Conservation (phyloP, 2,329 filamentous ascomycete species). For the Fusarium sp. region DNA sequence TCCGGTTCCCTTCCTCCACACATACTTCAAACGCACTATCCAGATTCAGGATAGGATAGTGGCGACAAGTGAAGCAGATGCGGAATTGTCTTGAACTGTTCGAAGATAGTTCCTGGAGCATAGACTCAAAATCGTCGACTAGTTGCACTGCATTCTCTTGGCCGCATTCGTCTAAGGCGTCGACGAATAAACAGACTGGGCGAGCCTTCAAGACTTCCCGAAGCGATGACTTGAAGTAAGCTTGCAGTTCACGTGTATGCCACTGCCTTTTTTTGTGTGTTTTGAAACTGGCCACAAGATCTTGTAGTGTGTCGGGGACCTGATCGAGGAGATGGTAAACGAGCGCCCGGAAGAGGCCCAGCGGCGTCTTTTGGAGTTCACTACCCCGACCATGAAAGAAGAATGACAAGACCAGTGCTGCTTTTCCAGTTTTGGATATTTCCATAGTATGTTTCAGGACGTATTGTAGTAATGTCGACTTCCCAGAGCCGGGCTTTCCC, state of each 20-base stretch:
- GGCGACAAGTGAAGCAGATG: constrained; percentile 54
- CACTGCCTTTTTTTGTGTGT: constrained; percentile 39
- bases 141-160: constrained; percentile 42
- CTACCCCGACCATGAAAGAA: constrained; percentile 51
- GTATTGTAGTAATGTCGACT: constrained; percentile 57
- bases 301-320: too few relatives aligned
- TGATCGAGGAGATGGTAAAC: background rate
- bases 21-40: constrained; percentile 46
- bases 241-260: constrained; percentile 42
- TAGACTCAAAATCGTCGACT: constrained; percentile 28
- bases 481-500: constrained; percentile 59
- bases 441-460: constrained; percentile 44
- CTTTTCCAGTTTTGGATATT: constrained; percentile 24
- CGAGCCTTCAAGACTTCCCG: constrained; percentile 34
- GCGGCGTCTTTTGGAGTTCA: constrained; percentile 9
- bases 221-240: constrained; percentile 41
- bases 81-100: constrained; percentile 19
- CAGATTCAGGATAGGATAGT: constrained; percentile 49
- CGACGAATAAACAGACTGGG: constrained; percentile 51
- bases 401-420: constrained; percentile 49
- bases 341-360: constrained; percentile 9
- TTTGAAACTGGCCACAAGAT: too few relatives aligned
- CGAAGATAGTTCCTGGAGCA: constrained; percentile 38
- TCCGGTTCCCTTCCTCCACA: constrained; percentile 50
- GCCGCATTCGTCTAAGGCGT: constrained; percentile 56